Evolutionary conservation across 2,329 filamentous ascomycete species (phyloP), one percentile per base, ranked within the genome.

Genomic region (Ceratocystis ficicola): DNA sequence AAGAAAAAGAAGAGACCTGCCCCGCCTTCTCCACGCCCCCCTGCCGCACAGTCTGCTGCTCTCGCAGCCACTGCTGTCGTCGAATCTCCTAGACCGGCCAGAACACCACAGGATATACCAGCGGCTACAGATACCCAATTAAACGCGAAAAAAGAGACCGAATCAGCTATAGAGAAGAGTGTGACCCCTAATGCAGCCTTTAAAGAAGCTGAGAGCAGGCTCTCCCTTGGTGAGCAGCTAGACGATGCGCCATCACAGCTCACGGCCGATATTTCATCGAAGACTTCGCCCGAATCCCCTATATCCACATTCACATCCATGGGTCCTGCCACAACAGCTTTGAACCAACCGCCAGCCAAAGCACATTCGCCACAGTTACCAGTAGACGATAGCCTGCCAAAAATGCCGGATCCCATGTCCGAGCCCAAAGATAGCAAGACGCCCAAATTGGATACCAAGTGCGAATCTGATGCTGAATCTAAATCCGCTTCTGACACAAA

Each of bases 1-100:
- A 69, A 62, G 36, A 68, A 68, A 15, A 72, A 62, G 65, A 66
- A 64, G 65, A 72, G 64, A 68, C 69, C 52, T 65, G 62, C 12
- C 63, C 70, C 25, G 64, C 69, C n/a, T 67, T 70, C 22, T 17
- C 64, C 8, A 30, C 30, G 55, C 28, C 66, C 66, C 22, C 46
- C 59, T 41, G 10, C 32, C 7, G 30, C 30, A 10, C 30, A 20
- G 8, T 36, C 63, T 22, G 46, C 44, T 62, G 28, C 36, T 41
- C 36, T 41, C 36, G 36, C 36, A 4, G 36, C 10, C 8, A 41
- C 36, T 15, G 12, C 57, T 20, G 32, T 22, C 50, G 52, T 17
- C 30, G 63, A 41, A 36, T 25, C 28, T 25, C 28, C 55, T 36
- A 30, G 20, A 30, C 55, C 55, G 28, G 28, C 7, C n/a, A 12